Evolutionary conservation across 1,139 yeast genomes (phyloP).

Genomic region (Yamadazyma aaseri): DNA sequence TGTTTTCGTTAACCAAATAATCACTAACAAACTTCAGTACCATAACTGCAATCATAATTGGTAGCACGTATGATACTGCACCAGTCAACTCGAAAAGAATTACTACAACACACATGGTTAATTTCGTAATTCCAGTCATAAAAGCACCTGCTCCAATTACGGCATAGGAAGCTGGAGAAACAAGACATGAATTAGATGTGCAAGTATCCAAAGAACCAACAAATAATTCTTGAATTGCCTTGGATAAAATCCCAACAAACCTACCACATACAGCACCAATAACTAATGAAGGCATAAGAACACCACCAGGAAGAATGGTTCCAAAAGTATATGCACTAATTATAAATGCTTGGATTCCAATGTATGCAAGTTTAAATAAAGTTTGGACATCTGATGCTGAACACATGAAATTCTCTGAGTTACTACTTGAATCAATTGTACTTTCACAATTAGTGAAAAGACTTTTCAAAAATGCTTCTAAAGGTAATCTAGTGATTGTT

Average conservation of each 20-base stretch:
- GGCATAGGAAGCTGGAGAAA: constrained; percentile 61
- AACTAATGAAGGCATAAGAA: constrained; percentile 69
- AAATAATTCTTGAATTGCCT: constrained; percentile 45
- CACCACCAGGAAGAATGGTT: constrained; percentile 63
- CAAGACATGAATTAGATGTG: constrained; percentile 49
- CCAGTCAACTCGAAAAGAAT: constrained; percentile 59
- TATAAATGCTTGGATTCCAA: constrained; percentile 52
- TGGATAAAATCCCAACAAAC: constrained; percentile 60
- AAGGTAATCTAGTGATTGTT: constrained; percentile 53
- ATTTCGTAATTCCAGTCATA: constrained; percentile 55
- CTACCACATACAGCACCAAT: constrained; percentile 70
- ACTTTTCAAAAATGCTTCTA: constrained; percentile 53
- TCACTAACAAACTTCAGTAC: constrained; percentile 51
- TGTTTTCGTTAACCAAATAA: constrained; percentile 43
- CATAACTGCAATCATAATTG: constrained; percentile 59
- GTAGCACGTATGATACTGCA: constrained; percentile 57
- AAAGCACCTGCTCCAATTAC: constrained; percentile 62
- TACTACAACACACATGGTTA: constrained; percentile 57
- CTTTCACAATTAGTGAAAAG: constrained; percentile 73
- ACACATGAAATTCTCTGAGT: constrained; percentile 37
- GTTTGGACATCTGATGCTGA: constrained; percentile 26
- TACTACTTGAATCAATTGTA: constrained; percentile 20
- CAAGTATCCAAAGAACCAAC: constrained; percentile 47
- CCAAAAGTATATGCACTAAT: constrained; percentile 60
- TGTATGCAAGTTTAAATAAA: constrained; percentile 39